Evolutionary conservation across 495 filamentous ascomycete species (phyloP).

Genomic region (Evansstolkia leycettana): DNA sequence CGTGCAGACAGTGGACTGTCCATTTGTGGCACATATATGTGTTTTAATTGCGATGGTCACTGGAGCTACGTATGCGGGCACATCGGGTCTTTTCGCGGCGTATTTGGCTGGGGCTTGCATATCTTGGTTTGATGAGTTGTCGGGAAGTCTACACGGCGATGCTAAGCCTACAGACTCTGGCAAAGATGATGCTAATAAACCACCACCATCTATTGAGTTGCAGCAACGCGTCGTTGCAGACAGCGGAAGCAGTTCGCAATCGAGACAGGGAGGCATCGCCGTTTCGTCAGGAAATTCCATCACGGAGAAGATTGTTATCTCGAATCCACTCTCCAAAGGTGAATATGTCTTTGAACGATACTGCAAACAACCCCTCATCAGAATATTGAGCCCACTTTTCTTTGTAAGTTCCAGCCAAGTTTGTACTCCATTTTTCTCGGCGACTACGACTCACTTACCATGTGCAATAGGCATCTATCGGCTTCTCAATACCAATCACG

Average conservation of each 20-base stretch:
- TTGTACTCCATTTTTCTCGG: too few species aligned
- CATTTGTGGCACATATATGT: slow-evolving; percentile 26
- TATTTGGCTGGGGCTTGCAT: slow-evolving; percentile 52
- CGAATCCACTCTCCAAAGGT: slow-evolving; percentile 13
- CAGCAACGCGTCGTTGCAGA: too few species aligned
- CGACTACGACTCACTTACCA: slow-evolving; percentile 1
- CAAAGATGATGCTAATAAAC: too few species aligned
- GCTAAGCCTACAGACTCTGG: neutral
- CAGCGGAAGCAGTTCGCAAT: too few species aligned
- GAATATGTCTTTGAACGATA: slow-evolving; percentile 42
- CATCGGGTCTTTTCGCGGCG: slow-evolving; percentile 58
- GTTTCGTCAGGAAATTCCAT: too few species aligned
- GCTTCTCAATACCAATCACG: slow-evolving; percentile 66
- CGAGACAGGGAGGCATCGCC: too few species aligned
- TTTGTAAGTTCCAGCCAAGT: slow-evolving; percentile 39
- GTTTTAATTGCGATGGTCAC: slow-evolving; percentile 43
- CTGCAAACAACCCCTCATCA: slow-evolving; percentile 34
- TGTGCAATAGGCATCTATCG: slow-evolving; percentile 48
- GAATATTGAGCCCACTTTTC: slow-evolving; percentile 60
- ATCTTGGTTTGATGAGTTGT: slow-evolving; percentile 38
- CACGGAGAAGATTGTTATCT: too few species aligned
- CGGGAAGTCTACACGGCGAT: neutral
- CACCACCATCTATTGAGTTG: too few species aligned
- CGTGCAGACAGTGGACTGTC: slow-evolving; percentile 12
- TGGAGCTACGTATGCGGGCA: slow-evolving; percentile 49